These are phyloP conservation scores for Myxozyma kluyveri DNA, from an alignment of 805 yeast genomes.

Conservation along the genomic window DNA sequence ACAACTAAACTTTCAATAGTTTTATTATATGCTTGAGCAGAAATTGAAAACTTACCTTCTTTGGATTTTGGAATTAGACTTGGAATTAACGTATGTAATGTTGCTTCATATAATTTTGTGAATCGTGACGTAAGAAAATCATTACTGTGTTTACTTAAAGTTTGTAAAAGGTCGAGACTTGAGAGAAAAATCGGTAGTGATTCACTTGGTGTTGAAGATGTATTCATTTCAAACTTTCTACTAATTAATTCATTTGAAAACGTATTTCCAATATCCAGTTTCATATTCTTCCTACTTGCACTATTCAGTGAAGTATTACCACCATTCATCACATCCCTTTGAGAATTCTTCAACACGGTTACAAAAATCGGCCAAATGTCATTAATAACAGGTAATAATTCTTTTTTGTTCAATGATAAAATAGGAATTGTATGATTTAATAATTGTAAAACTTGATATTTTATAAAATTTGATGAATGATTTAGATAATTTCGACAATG, in stretches of 20 bases:
- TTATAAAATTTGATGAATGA: conserved; percentile 60
- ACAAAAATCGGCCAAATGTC: conserved; percentile 51
- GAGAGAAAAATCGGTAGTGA: no score
- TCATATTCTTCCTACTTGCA: no score
- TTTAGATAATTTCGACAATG: conserved; percentile 70
- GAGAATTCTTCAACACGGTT: conserved; percentile 36
- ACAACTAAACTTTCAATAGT: conserved; percentile 6
- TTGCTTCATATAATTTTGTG: conserved; percentile 16
- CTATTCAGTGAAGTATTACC: no score
- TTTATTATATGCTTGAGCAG: conserved; percentile 18
- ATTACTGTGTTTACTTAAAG: no score
- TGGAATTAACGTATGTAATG: conserved; percentile 14
- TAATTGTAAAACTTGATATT: conserved; percentile 55
- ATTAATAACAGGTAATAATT: conserved; percentile 52
- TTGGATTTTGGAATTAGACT: conserved; percentile 16
- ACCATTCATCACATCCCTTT: conserved; percentile 37
- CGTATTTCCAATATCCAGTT: no score
- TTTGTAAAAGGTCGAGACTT: no score
- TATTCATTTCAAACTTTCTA: no score
- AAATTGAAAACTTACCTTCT: conserved; percentile 24
- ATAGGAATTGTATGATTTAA: conserved; percentile 48
- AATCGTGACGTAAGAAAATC: conserved; percentile 41
- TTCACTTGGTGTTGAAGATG: no score
- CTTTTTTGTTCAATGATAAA: conserved; percentile 49
- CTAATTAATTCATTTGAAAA: no score